Conservation (phyloP, 768 basidiomycete species). For the Mycena olivaceomarginata region DNA sequence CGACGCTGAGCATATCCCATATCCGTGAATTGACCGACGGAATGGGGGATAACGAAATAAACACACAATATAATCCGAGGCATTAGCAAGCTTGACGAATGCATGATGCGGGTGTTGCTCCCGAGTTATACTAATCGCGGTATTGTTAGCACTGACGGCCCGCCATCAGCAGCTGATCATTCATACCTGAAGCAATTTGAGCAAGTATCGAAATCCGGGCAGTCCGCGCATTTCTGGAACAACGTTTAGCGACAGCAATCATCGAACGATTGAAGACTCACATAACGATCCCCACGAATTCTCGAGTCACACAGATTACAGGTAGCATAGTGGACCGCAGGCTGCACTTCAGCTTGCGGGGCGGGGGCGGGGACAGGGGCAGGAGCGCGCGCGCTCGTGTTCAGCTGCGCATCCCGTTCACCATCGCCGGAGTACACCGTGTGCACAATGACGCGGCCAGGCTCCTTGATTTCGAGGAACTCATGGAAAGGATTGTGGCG, state of each 20-base stretch:
- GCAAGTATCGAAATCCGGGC: conserved; percentile 93
- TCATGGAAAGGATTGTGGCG: conserved; percentile 79
- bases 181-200: conserved; percentile 77
- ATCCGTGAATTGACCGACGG: background rate
- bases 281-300: conserved; percentile 84
- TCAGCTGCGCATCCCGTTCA: conserved; percentile 48
- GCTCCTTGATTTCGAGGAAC: conserved; percentile 81
- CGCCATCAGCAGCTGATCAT: background rate
- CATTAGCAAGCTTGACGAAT: conserved; percentile 78
- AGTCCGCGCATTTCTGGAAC: conserved; percentile 84
- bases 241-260: conserved; percentile 19
- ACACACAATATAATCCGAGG: conserved; percentile 76
- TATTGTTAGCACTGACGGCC: conserved; percentile 20
- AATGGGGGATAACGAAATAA: conserved; percentile 17
- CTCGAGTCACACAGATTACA: conserved; percentile 88
- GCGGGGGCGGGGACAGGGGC: conserved; percentile 35
- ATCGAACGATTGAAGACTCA: conserved; percentile 58
- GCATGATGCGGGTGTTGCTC: conserved; percentile 87
- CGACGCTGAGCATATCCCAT: conserved; percentile 48
- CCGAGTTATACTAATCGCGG: conserved; percentile 70
- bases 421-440: conserved; percentile 69
- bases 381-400: conserved; percentile 23
- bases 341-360: conserved; percentile 37
- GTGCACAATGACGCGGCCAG: conserved; percentile 80
- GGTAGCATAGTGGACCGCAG: conserved; percentile 74